Percentiles rank a stretch among this genome's conserved stretches.
These are phyloP conservation scores for Dysphania ambrosioides DNA, from an alignment of 148 eudicot species.

Conservation along the genomic window DNA sequence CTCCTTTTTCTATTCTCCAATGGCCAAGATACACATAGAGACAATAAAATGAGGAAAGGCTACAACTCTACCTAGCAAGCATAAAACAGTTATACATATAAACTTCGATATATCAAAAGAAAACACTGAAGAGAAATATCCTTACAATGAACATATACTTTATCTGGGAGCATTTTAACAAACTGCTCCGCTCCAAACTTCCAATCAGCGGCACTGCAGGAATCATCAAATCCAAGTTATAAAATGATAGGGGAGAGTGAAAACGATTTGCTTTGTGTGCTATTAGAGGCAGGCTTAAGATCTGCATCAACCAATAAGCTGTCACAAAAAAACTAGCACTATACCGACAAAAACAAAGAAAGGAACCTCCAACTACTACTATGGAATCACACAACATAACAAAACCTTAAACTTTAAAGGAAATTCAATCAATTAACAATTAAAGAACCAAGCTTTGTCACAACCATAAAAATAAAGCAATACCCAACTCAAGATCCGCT, in stretches of 20 bases:
- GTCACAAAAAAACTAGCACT: not conserved
- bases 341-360: not conserved
- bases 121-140: not conserved
- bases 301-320: not conserved
- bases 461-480: not conserved
- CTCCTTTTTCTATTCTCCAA: not conserved
- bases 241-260: not conserved
- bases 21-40: not conserved
- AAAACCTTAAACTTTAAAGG: not conserved
- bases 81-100: not conserved
- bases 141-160: slow-evolving; percentile 96
- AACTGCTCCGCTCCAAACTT: slow-evolving; percentile 89
- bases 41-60: not conserved
- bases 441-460: not conserved
- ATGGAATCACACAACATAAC: not conserved
- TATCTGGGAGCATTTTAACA: slow-evolving; percentile 69
- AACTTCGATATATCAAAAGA: not conserved
- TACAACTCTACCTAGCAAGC: not conserved
- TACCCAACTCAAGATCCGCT: slow-evolving; percentile 12
- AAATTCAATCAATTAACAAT: not conserved
- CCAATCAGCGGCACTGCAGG: slow-evolving; percentile 79
- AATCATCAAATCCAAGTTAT: slow-evolving; percentile 7
- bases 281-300: not conserved
- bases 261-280: not conserved
- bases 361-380: not conserved